phyloP scores from a whole-genome alignment of 176 grass and related monocot genomes.

The Urochloa ruziziensis region DNA sequence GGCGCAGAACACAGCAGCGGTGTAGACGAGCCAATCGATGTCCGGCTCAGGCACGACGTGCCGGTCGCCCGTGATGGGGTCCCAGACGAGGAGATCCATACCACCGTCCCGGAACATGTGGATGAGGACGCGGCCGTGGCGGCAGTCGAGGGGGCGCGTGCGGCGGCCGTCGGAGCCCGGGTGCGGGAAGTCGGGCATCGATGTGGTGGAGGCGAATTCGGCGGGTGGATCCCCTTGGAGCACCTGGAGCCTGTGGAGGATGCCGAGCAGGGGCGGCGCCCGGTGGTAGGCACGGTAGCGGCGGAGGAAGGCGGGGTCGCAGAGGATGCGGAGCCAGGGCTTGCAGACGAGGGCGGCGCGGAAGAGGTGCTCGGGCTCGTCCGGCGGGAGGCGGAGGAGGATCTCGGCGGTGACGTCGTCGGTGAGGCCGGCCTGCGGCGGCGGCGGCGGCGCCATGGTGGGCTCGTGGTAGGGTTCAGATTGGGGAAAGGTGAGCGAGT shows the following conservation, averaged over 20 bases:
- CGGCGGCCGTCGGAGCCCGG: not conserved
- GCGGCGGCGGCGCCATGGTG: too few species aligned
- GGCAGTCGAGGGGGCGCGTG: conserved; percentile 14
- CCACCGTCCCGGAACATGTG: too few species aligned
- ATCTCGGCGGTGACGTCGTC: not conserved
- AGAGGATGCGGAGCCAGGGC: not conserved
- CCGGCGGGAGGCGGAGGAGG: not conserved
- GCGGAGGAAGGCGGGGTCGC: not conserved
- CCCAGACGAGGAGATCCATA: not conserved
- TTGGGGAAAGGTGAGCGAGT: too few species aligned
- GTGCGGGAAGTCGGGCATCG: not conserved
- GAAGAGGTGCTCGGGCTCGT: conserved; percentile 6
- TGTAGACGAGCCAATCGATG: not conserved
- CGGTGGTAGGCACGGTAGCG: not conserved
- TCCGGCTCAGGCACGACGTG: not conserved
- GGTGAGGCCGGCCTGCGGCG: not conserved
- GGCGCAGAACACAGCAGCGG: not conserved
- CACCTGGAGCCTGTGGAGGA: not conserved
- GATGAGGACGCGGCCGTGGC: not conserved
- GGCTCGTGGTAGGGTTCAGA: too few species aligned
- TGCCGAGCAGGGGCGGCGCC: not conserved
- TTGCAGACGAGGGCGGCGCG: conserved; percentile 9
- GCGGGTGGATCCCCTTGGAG: not conserved
- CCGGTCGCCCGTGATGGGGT: not conserved
- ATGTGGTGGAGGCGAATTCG: not conserved